Evolutionary conservation across 495 filamentous ascomycete species (phyloP), one percentile per base, ranked within the genome.

Genomic region (Penicillium cosmopolitanum): DNA sequence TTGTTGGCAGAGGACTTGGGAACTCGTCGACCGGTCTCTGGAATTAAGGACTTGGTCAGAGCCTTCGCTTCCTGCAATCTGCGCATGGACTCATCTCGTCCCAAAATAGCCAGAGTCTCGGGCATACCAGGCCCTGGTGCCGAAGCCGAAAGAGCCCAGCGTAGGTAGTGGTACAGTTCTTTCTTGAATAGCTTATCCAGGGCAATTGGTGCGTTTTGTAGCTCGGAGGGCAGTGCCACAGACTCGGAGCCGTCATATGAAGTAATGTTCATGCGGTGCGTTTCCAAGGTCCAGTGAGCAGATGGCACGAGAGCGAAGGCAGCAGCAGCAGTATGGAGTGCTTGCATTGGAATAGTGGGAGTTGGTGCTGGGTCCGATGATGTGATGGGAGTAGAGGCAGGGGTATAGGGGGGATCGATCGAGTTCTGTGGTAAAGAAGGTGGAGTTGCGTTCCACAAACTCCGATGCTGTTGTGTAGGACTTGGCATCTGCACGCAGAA

Each of bases 71-170:
- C 74, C 31, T 76, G 64, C 18, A 92, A 64, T 25, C 91, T 76
- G 36, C 65, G 66, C 25, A 90, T 38, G 1, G 80, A 78, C 71
- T 89, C 84, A 6, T 81, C 78, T 58, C 77, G 82, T 0, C 91
- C 90, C 10, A 96, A 67, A 1, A 89, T 73, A 15, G 51, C 69
- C 82, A 96, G 85, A 15, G 78, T 84, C 31, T 81, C 72, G 0
- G 80, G 76, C 19, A 89, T 73, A 2, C 77, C 66, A 12, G 88
- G 87, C 0, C 91, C 91, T 4, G 81, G 73, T 10, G 74, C 73
- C 9, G 81, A 82, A 16, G 75, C 88, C 0, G 78, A 68, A 33
- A 94, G 51, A 1, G 86, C 86, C 85, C 90, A 89, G 50, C 91
- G 83, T 54, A 93, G 72, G 58, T 88, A 83, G 43, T 80, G 73